Evolutionary conservation across 345 rosid genomes (phyloP).

Genomic region (Corchorus capsularis): DNA sequence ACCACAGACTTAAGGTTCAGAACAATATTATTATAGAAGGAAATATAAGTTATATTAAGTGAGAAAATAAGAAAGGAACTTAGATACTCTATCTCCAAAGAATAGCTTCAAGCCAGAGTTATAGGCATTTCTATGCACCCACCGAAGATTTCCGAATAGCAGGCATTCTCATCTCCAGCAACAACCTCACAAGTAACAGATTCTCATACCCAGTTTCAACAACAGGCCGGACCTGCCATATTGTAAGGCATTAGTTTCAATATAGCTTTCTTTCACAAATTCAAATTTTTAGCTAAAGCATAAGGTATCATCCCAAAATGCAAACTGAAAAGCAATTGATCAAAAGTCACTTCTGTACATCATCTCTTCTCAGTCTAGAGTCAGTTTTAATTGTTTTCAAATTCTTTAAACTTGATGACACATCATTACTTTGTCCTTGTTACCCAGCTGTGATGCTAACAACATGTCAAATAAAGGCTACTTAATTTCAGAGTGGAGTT

Average conservation of each 20-base stretch:
- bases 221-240: constrained; percentile 85
- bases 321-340: neutral
- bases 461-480: neutral
- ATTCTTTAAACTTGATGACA: neutral
- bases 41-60: neutral
- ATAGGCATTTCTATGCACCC: constrained; percentile 31
- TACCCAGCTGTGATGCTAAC: neutral
- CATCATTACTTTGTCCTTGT: neutral
- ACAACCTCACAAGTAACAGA: constrained; percentile 73
- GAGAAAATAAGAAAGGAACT: constrained; percentile 10
- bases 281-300: neutral
- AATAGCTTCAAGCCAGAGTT: constrained; percentile 1
- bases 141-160: constrained; percentile 78
- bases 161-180: constrained; percentile 70
- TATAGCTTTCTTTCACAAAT: constrained; percentile 2
- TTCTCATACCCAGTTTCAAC: constrained; percentile 95
- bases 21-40: neutral
- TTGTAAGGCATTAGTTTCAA: constrained; percentile 16
- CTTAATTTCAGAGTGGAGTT: neutral
- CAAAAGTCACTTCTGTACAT: neutral
- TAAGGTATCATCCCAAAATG: neutral
- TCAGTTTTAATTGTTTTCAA: neutral
- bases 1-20: constrained; percentile 27
- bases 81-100: constrained; percentile 12
- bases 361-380: neutral